Evolutionary conservation across 441 rosid genomes (phyloP).

Genomic region (Croton setiger): DNA sequence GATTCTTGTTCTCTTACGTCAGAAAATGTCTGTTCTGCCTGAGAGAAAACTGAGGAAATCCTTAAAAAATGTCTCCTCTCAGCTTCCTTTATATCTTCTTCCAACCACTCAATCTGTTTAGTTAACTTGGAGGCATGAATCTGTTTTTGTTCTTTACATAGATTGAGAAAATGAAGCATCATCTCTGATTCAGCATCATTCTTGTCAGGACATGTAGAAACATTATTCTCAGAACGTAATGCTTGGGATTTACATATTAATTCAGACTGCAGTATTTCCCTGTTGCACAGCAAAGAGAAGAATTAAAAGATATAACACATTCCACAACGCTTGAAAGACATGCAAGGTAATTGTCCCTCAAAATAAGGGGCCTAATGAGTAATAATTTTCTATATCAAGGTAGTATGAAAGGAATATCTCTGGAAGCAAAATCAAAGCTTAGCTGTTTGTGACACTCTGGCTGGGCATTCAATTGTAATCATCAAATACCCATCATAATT

Average conservation of each 20-base stretch:
- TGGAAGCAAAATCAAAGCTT: not conserved
- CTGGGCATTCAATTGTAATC: not conserved
- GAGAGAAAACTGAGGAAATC: conserved; percentile 31
- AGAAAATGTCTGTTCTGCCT: conserved; percentile 20
- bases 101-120: conserved; percentile 49
- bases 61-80: conserved; percentile 43
- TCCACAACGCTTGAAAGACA: conserved; percentile 1
- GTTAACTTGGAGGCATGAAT: conserved; percentile 52
- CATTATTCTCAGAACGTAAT: conserved; percentile 24
- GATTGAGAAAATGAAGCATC: conserved; percentile 54
- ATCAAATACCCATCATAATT: not conserved
- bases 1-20: conserved; percentile 31
- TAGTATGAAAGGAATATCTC: not conserved
- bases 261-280: conserved; percentile 70
- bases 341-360: not conserved
- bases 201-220: conserved; percentile 30
- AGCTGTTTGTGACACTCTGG: conserved; percentile 4
- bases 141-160: conserved; percentile 50
- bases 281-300: conserved; percentile 33
- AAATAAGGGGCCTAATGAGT: no score
- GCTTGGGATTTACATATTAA: conserved; percentile 36
- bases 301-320: conserved; percentile 3
- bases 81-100: conserved; percentile 65
- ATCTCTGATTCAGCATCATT: conserved; percentile 55
- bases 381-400: not conserved